These are phyloP conservation scores for Sphaerulina vaccinii DNA, from an alignment of 2,329 filamentous ascomycete species.

Conservation along the genomic window DNA sequence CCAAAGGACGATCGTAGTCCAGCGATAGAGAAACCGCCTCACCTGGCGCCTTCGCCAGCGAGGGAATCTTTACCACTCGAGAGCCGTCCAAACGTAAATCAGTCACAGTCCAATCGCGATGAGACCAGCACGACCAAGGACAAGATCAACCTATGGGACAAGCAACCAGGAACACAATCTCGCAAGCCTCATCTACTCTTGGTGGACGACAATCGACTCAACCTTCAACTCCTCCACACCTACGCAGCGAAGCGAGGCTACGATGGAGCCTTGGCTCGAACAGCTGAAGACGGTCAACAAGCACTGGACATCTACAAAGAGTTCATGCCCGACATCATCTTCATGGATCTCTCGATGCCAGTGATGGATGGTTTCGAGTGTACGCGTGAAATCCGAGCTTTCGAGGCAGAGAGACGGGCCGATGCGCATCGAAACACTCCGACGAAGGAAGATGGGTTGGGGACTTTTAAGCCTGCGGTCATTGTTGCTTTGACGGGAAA, in stretches of 20 bases:
- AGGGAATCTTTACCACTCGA: neutral
- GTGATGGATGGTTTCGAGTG: conserved; percentile 38
- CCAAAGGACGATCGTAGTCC: neutral
- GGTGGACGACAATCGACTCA: conserved; percentile 34
- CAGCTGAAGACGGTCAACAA: conserved; percentile 48
- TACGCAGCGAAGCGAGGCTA: conserved; percentile 33
- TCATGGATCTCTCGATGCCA: conserved; percentile 49
- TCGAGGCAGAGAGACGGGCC: conserved; percentile 25
- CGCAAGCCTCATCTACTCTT: conserved; percentile 27
- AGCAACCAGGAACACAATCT: conserved; percentile 5
- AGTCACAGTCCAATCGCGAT: neutral
- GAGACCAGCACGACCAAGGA: neutral
- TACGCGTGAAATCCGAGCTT: conserved; percentile 31
- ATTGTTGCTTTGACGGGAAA: conserved; percentile 39
- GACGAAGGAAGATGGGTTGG: neutral
- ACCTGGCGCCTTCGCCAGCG: neutral
- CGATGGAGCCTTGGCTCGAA: conserved; percentile 35
- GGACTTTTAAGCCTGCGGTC: conserved; percentile 6
- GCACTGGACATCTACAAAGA: conserved; percentile 45
- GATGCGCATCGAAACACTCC: neutral
- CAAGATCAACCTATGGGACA: conserved; percentile 5
- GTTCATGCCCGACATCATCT: conserved; percentile 45
- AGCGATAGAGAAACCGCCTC: neutral
- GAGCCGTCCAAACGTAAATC: neutral
- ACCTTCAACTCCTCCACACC: conserved; percentile 34